Base-by-base conservation (phyloP, 371 early-diverging fungal species). In the Zychaea mexicana region DNA sequence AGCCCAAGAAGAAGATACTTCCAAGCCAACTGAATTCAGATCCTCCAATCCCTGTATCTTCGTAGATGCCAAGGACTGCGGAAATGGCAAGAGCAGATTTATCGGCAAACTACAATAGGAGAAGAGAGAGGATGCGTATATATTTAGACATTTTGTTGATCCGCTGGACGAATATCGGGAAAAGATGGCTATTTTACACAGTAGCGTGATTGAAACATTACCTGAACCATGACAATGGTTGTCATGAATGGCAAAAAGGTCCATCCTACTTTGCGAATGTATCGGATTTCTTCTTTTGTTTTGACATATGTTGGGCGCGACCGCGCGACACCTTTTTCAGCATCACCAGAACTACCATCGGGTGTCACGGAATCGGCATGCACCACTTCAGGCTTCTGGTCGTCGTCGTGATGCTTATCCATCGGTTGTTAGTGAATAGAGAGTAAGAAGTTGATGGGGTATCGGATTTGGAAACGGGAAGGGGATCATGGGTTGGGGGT, bases 141-240 rank as follows among this genome's bases (percentile, higher is more conserved):
- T 33, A 56, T 56, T 24, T 32, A 56, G 21, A 56, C 19, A 0
- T 7, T 32, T 27, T 24, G 52, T 27, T 28, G 24, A 52, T 42
- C 42, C 42, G 42, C 42, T 42, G 4, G 42, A 3, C 3, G 13
- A 7, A 42, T 12, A 0, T 12, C n/a, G 15, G 42, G 42, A 42
- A 12, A 42, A 42, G 13, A 42, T 42, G 42, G 15, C 42, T 42
- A 17, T 42, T 42, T 42, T 42, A 17, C n/a, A 17, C n/a, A n/a
- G 42, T 0, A 15, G 15, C n/a, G 42, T 15, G 13, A 47, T 42
- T 42, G 7, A 12, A 49, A 1, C 24, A 24, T 49, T 69, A 73
- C 76, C 59, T 73, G 76, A 30, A 73, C 70, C 30, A 74, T 69
- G 15, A 74, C 54, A 33, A 74, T 70, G 13, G 58, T 39, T 33